phyloP scores from a whole-genome alignment of 331 rosid species.

The Malus hybrid region DNA sequence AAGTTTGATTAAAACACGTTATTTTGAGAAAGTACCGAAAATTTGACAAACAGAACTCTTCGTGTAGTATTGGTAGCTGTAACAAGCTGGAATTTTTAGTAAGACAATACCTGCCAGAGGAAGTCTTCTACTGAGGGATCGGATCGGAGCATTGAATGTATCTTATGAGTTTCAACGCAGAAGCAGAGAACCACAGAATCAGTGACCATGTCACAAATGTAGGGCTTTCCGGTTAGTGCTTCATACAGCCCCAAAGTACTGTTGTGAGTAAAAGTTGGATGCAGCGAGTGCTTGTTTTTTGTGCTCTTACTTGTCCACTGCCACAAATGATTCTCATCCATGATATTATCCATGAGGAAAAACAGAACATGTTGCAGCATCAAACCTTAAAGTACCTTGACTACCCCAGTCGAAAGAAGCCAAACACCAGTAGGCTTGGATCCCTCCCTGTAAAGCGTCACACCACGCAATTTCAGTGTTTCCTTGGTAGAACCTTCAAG shows the following conservation, averaged over 20 bases:
- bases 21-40: too few species aligned
- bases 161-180: slow-evolving; percentile 53
- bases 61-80: too few species aligned
- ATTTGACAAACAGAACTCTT: too few species aligned
- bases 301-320: slow-evolving; percentile 71
- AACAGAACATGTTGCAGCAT: neutral
- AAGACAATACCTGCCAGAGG: slow-evolving; percentile 74
- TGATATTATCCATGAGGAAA: slow-evolving; percentile 2
- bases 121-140: slow-evolving; percentile 72
- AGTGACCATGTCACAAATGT: slow-evolving; percentile 63
- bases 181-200: slow-evolving; percentile 62
- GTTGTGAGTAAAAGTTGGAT: slow-evolving; percentile 79
- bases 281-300: slow-evolving; percentile 48
- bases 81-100: neutral
- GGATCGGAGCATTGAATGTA: slow-evolving; percentile 44
- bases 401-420: slow-evolving; percentile 86
- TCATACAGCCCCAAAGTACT: slow-evolving; percentile 88
- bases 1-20: neutral
- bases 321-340: slow-evolving; percentile 15
- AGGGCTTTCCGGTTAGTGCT: slow-evolving; percentile 68
- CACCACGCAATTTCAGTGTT: slow-evolving; percentile 56
- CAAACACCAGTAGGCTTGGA: slow-evolving; percentile 77
- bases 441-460: slow-evolving; percentile 79
- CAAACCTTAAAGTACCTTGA: slow-evolving; percentile 49
- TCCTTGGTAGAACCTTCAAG: slow-evolving; percentile 56